These are phyloP conservation scores for Rubus parviflorus DNA, from an alignment of 306 rosid species.

Conservation along the genomic window DNA sequence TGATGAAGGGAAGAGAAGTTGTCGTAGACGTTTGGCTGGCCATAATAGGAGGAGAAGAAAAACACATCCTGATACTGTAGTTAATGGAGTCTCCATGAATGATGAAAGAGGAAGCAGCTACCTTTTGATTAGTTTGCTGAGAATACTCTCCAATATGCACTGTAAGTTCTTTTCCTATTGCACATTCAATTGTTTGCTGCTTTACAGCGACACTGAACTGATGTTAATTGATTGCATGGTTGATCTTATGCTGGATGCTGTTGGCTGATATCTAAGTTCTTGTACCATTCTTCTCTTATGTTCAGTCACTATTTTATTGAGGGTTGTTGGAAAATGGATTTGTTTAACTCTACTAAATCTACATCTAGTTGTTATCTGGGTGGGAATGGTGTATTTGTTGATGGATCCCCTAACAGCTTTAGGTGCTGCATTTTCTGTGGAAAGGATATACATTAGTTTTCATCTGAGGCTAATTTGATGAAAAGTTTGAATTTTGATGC, in stretches of 20 bases:
- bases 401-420: conserved; percentile 1
- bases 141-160: conserved; percentile 74
- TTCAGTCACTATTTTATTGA: neutral
- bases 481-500: neutral
- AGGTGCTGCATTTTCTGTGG: neutral
- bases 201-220: conserved; percentile 10
- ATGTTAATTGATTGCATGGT: neutral
- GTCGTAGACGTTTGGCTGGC: conserved; percentile 89
- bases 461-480: neutral
- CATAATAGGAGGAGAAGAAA: conserved; percentile 86
- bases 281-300: neutral
- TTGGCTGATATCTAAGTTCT: neutral
- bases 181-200: conserved; percentile 25
- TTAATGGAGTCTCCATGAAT: conserved; percentile 56
- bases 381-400: neutral
- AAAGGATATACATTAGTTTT: neutral
- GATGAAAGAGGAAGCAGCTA: conserved; percentile 72
- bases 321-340: neutral
- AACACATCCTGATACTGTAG: conserved; percentile 63
- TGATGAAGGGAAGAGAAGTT: conserved; percentile 94
- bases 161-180: conserved; percentile 46
- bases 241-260: neutral
- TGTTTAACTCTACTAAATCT: neutral
- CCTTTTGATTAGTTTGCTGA: conserved; percentile 61
- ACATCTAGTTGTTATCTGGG: neutral